A percentile compares a stretch with the other conserved stretches of the same genome.
phyloP scores from a whole-genome alignment of 2,329 filamentous ascomycete genomes.

The Aspergillus melleus region DNA sequence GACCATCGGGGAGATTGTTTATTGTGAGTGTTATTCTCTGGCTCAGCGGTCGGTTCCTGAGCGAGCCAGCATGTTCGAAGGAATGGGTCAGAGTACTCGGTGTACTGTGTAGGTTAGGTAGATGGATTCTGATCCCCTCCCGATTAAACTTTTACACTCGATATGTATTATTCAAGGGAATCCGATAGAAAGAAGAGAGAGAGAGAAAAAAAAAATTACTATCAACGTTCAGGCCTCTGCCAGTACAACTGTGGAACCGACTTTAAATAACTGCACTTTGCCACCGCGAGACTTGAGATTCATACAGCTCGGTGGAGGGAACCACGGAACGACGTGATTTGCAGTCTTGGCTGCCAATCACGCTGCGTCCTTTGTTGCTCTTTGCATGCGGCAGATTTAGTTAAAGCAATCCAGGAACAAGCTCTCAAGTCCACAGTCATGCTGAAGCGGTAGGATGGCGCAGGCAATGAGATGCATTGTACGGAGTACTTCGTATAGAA shows the following conservation, averaged over 20 bases:
- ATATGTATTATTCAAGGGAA: background rate
- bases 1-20: slow-evolving; percentile 1
- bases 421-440: background rate
- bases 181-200: background rate
- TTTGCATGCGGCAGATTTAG: background rate
- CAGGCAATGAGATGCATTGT: no score
- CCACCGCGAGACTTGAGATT: background rate
- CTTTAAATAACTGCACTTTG: background rate
- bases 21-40: slow-evolving; percentile 2
- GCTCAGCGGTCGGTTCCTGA: background rate
- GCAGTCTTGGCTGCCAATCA: background rate
- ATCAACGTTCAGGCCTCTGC: background rate
- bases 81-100: background rate
- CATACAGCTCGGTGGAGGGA: background rate
- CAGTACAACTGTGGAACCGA: background rate
- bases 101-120: no score
- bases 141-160: background rate
- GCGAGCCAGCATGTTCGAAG: background rate
- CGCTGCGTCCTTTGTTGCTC: background rate
- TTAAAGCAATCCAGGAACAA: background rate
- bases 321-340: background rate
- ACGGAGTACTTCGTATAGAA: no score
- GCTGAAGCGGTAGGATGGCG: no score
- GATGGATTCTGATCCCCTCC: background rate
- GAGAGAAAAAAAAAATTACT: no score